These are phyloP conservation scores for Didymella glomerata DNA, from an alignment of 2,329 filamentous ascomycete species.

Conservation along the genomic window DNA sequence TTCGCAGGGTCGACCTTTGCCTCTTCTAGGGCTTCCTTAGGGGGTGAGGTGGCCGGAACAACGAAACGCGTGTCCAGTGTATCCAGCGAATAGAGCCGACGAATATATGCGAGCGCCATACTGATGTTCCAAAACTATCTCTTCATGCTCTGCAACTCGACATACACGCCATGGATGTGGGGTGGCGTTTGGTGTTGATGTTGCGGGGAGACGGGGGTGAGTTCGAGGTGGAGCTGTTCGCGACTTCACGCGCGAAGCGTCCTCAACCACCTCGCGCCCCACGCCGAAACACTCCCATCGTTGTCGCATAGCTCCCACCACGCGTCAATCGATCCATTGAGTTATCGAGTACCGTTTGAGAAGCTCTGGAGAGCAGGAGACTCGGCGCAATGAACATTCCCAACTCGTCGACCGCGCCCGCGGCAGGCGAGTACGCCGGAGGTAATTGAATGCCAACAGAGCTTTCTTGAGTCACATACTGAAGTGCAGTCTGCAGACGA, in stretches of 20 bases:
- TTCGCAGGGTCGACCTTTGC: constrained; percentile 45
- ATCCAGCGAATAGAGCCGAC: constrained; percentile 68
- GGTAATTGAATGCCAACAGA: constrained; percentile 38
- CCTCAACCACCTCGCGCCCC: constrained; percentile 34
- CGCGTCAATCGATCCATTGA: constrained; percentile 37
- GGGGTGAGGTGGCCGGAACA: constrained; percentile 73
- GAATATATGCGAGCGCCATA: constrained; percentile 58
- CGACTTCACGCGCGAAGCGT: constrained; percentile 24
- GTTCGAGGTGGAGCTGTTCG: constrained; percentile 24
- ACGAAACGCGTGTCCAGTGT: constrained; percentile 78
- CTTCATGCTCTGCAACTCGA: constrained; percentile 27
- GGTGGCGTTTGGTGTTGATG: constrained; percentile 18
- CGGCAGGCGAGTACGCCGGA: constrained; percentile 57
- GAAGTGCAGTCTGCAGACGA: constrained; percentile 71
- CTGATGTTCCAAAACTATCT: constrained; percentile 28
- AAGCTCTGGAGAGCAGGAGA: constrained; percentile 16
- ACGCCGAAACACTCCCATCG: constrained; percentile 18
- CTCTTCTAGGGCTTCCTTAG: constrained; percentile 50
- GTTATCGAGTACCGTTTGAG: background rate
- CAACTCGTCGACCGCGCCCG: constrained; percentile 51
- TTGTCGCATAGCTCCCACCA: constrained; percentile 19
- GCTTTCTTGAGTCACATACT: constrained; percentile 20
- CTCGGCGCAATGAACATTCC: constrained; percentile 47
- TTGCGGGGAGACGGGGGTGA: constrained; percentile 22
- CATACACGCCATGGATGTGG: constrained; percentile 13